These are phyloP conservation scores for Trichoderma cornu-damae DNA, from an alignment of 2,329 filamentous ascomycete species.

Conservation along the genomic window DNA sequence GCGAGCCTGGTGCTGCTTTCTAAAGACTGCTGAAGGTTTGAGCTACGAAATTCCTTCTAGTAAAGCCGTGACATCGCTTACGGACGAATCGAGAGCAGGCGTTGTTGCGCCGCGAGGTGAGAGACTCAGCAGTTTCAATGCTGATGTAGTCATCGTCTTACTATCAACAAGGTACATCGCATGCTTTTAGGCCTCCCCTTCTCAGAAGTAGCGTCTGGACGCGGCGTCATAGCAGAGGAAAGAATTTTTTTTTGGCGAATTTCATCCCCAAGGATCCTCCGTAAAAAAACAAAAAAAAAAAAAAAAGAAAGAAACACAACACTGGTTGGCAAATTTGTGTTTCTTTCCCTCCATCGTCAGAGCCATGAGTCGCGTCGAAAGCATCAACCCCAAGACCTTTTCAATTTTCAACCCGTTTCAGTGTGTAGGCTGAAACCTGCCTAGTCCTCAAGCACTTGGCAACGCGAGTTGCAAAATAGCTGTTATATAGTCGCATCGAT, in stretches of 20 bases:
- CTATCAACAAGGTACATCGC: conserved; percentile 33
- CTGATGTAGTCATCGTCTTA: conserved; percentile 30
- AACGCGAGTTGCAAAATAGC: conserved; percentile 29
- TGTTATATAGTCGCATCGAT: conserved; percentile 31
- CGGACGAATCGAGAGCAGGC: not conserved
- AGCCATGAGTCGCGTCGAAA: conserved; percentile 21
- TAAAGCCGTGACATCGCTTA: not conserved
- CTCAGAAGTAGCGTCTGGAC: conserved; percentile 9
- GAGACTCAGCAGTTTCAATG: conserved; percentile 5
- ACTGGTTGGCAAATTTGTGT: conserved; percentile 22
- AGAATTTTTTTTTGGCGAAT: too few species aligned
- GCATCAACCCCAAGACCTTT: conserved; percentile 28
- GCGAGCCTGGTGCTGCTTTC: not conserved
- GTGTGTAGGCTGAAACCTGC: conserved; percentile 24
- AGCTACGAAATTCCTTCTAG: not conserved
- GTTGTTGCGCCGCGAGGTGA: not conserved
- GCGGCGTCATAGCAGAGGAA: conserved; percentile 21
- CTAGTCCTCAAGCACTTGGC: conserved; percentile 27
- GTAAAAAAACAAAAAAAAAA: conserved; percentile 27
- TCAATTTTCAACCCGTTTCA: conserved; percentile 31
- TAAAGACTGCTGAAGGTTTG: not conserved
- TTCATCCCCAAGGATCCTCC: conserved; percentile 16
- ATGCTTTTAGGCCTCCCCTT: conserved; percentile 24
- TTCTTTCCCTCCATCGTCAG: not conserved
- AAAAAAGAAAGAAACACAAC: conserved; percentile 26